Base-by-base conservation (phyloP, 176 grass and related monocot species). In the Cymbopogon citratus region DNA sequence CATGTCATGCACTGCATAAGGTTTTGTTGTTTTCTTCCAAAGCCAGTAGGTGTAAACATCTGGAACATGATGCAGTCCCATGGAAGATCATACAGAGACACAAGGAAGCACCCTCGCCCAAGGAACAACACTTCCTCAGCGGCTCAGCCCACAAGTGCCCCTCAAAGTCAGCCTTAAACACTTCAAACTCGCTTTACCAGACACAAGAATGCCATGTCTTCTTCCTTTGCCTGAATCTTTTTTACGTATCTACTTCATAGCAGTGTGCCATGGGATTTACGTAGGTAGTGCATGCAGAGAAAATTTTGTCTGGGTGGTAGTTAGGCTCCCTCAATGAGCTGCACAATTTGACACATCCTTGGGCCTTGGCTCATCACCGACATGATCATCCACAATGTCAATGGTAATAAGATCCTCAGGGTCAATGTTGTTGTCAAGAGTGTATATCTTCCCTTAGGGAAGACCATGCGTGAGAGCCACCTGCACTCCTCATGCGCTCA, bases 21-120 rank as follows among this genome's bases (percentile, higher is more conserved):
- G 10, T 74, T 16, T 74, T 12, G 71, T 21, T n/a, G 9, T 74
- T 74, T 74, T 54, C 71, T 54, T 74, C 71, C 71, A 74, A 54
- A 34, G 5, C 29, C 9, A 56, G 18, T 13, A 10, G 1, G 2
- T 4, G 6, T 75, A 75, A 75, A 59, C 73, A 75, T 56, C 72
- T 9, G 0, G 29, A 56, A 75, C 5, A 38, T 57, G 73, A 75
- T n/a, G 34, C 49, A 15, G 49, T 75, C 49, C 5, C 49, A 6
- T 38, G 49, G 15, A 12, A 24, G 19, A 75, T 70, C 38, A 4
- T 48, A 48, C 3, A 4, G 6, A 26, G 21, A 69, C 36, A 69
- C 9, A 12, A 1, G 11, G 7, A 41, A 69, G 66, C 66, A 69
- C 36, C 66, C 66, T 69, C 9, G 35, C 19, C 66, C 21, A 12